phyloP scores from a whole-genome alignment of 73 alveolate genomes.

The Blepharisma stoltei region DNA sequence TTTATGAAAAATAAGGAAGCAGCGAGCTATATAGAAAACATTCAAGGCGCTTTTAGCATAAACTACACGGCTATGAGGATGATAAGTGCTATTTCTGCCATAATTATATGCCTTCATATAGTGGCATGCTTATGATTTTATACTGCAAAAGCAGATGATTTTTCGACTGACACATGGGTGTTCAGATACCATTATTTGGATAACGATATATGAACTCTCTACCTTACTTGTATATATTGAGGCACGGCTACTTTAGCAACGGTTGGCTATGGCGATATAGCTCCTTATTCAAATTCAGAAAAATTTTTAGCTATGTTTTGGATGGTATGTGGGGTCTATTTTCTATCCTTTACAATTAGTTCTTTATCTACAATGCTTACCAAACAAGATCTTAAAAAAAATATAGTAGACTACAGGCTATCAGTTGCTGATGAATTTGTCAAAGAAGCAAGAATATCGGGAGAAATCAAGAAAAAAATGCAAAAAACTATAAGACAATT shows the following conservation, averaged over 20 bases:
- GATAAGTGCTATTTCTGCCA: conserved; percentile 37
- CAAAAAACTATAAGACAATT: conserved; percentile 38
- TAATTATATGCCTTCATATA: conserved; percentile 58
- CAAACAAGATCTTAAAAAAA: conserved; percentile 38
- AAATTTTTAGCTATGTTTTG: conserved; percentile 48
- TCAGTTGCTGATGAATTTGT: conserved; percentile 49
- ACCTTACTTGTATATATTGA: conserved; percentile 58
- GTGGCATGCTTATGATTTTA: conserved; percentile 70
- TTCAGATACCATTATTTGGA: conserved; percentile 48
- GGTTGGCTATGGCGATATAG: conserved; percentile 69
- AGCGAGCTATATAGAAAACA: not conserved
- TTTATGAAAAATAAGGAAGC: not conserved
- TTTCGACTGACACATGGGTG: conserved; percentile 74
- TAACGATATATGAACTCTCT: conserved; percentile 27
- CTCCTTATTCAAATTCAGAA: conserved; percentile 44
- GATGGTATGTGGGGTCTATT: conserved; percentile 67
- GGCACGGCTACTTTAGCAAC: conserved; percentile 62
- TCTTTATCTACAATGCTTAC: conserved; percentile 52
- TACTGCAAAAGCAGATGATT: conserved; percentile 61
- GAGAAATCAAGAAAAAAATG: conserved; percentile 33
- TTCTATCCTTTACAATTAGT: conserved; percentile 64
- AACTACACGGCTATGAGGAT: conserved; percentile 42
- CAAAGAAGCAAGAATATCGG: conserved; percentile 44
- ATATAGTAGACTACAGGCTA: conserved; percentile 39
- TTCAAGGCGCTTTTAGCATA: conserved; percentile 27